These are phyloP conservation scores for Microdochium paspali DNA, from an alignment of 2,329 filamentous ascomycete genomes.

Conservation along the genomic window DNA sequence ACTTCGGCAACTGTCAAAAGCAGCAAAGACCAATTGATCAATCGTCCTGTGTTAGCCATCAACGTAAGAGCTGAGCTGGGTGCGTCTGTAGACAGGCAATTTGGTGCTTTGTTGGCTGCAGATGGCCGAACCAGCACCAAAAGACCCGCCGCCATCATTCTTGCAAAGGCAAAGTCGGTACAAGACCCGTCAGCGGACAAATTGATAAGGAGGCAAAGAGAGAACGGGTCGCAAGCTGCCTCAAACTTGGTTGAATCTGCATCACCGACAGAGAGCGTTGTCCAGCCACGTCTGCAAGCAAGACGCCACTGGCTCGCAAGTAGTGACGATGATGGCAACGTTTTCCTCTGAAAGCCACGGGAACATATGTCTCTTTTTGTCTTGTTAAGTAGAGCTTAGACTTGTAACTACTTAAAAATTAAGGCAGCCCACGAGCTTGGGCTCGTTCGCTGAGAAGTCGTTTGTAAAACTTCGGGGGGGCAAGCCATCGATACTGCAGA, in stretches of 20 bases:
- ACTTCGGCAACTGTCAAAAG: not conserved
- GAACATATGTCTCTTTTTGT: too few species aligned
- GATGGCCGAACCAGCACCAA: constrained; percentile 1
- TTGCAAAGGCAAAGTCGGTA: not conserved
- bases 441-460: too few species aligned
- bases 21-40: constrained; percentile 1
- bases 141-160: not conserved
- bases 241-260: not conserved
- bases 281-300: not conserved
- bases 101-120: constrained; percentile 9
- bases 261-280: too few species aligned
- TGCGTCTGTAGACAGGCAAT: constrained; percentile 18
- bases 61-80: constrained; percentile 8
- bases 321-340: not conserved
- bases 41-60: not conserved
- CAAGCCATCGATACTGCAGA: too few species aligned
- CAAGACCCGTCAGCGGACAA: not conserved
- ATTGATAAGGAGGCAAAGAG: not conserved
- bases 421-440: too few species aligned
- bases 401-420: too few species aligned
- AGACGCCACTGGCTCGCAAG: not conserved
- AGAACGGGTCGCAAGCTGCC: not conserved
- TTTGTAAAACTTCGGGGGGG: too few species aligned
- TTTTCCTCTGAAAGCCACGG: not conserved
- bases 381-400: too few species aligned